These are phyloP conservation scores for Pseudozyma flocculosa DNA, from an alignment of 1,284 basidiomycete species.

Conservation along the genomic window DNA sequence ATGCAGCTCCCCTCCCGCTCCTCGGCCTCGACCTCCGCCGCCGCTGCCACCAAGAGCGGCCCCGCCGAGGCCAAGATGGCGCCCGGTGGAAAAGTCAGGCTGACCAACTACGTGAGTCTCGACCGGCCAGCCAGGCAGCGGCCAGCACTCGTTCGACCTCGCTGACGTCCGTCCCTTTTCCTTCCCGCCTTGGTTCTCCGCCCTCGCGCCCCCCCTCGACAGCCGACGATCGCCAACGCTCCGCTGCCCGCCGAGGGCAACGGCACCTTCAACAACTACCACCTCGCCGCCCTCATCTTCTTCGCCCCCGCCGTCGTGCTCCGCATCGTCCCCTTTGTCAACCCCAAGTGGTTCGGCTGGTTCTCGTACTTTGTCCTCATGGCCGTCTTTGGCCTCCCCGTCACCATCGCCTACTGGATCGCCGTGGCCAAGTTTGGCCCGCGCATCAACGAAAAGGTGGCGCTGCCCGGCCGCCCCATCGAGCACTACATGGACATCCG, in stretches of 20 bases:
- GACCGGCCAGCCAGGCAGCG: too few relatives aligned
- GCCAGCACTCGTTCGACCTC: too few relatives aligned
- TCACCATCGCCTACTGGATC: constrained; percentile 85
- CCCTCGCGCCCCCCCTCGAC: neutral
- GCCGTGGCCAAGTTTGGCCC: constrained; percentile 78
- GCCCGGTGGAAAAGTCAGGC: constrained; percentile 55
- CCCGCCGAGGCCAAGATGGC: constrained; percentile 27
- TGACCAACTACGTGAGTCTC: constrained; percentile 47
- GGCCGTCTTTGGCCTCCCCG: constrained; percentile 72
- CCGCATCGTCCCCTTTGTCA: constrained; percentile 55
- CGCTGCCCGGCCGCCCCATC: constrained; percentile 72
- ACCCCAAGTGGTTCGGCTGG: constrained; percentile 55
- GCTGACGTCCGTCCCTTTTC: too few relatives aligned
- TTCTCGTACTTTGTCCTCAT: constrained; percentile 62
- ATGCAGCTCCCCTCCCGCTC: too few relatives aligned
- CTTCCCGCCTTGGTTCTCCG: too few relatives aligned
- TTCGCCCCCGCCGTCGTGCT: constrained; percentile 51
- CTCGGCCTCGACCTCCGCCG: neutral
- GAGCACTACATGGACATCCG: constrained; percentile 89
- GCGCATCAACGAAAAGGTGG: constrained; percentile 82
- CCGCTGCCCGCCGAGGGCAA: constrained; percentile 57
- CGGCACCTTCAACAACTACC: constrained; percentile 61
- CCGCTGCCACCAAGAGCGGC: constrained; percentile 3
- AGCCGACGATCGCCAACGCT: constrained; percentile 52
- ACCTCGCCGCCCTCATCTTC: constrained; percentile 69